Conservation (phyloP, 495 filamentous ascomycete species). For the Oidiodendron maius region DNA sequence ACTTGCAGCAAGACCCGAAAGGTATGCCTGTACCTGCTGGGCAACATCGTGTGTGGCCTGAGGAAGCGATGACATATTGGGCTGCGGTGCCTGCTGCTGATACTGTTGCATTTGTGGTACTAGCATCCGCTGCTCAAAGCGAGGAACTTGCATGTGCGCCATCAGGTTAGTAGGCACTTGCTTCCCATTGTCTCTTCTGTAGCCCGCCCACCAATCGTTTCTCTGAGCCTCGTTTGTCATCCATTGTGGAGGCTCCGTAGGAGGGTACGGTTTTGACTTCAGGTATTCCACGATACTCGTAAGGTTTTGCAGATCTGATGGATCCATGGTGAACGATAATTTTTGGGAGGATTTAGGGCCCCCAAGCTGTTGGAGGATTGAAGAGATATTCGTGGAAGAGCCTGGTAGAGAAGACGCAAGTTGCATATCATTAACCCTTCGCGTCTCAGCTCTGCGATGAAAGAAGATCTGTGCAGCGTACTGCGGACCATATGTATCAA, state of each 20-base stretch:
- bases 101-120: background rate
- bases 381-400: slow-evolving; percentile 3
- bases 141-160: slow-evolving; percentile 7
- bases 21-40: slow-evolving; percentile 9
- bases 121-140: slow-evolving; percentile 4
- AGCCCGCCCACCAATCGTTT: slow-evolving; percentile 26
- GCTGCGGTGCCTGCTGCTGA: background rate
- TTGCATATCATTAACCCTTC: too few relatives aligned
- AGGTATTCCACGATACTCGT: slow-evolving; percentile 17
- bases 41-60: background rate
- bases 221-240: slow-evolving; percentile 22
- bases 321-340: slow-evolving; percentile 1
- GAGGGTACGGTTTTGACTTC: slow-evolving; percentile 24
- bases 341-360: background rate
- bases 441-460: slow-evolving; percentile 3
- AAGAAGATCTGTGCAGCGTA: slow-evolving; percentile 9
- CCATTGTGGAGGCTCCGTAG: slow-evolving; percentile 26
- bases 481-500: slow-evolving; percentile 18
- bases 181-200: slow-evolving; percentile 23
- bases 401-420: background rate
- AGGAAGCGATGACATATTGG: background rate
- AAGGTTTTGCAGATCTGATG: slow-evolving; percentile 9
- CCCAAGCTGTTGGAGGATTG: slow-evolving; percentile 14
- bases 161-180: slow-evolving; percentile 7
- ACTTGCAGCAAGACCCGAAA: slow-evolving; percentile 3